Evolutionary conservation across 208 protist genomes (phyloP), one percentile per base, ranked within the genome.

Genomic region (Wallacemonas sp.): DNA sequence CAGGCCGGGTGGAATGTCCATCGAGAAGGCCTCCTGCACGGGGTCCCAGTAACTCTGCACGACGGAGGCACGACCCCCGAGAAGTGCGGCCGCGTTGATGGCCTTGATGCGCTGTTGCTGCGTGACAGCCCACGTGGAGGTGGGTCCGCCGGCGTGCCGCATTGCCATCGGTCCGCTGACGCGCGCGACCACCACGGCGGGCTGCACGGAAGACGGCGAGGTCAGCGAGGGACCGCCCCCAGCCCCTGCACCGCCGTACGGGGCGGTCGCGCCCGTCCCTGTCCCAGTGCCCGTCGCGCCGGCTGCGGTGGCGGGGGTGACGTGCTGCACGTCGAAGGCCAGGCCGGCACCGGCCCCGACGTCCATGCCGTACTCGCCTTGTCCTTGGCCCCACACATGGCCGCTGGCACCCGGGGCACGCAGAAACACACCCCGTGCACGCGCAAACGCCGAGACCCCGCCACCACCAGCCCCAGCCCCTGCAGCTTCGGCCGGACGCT

Each of bases 1-100:
- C 1, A 72, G 38, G 23, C 70, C 70, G 25, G 33, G 61, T 39
- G 65, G 70, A 39, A 79, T 50, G 25, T 59, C 31, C 18, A 76
- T 75, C 22, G 63, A 61, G 36, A 74, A 39, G 16, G 39, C 68
- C 20, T 66, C 44, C 46, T 57, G 45, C 20, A 48, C 52, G n/a
- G 66, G 36, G 44, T 72, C 66, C 55, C 42, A 72, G 25, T 45
- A 25, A 22, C 41, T 54, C 20, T 50, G 25, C 7, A 70, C 50
- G n/a, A 29, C 52, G 50, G 65, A 50, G 4, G 36, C 23, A 3
- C 57, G 57, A 0, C 39, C n/a, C 22, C 36, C 41, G 4, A 64
- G 57, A 5, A 50, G 18, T 3, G 26, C 38, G 18, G 25, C 42
- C 3, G 57, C 57, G 41, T 36, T 64, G 16, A 46, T 31, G 11